These are phyloP conservation scores for Colletotrichum lindemuthianum DNA, from an alignment of 2,329 filamentous ascomycete genomes.

Conservation along the genomic window DNA sequence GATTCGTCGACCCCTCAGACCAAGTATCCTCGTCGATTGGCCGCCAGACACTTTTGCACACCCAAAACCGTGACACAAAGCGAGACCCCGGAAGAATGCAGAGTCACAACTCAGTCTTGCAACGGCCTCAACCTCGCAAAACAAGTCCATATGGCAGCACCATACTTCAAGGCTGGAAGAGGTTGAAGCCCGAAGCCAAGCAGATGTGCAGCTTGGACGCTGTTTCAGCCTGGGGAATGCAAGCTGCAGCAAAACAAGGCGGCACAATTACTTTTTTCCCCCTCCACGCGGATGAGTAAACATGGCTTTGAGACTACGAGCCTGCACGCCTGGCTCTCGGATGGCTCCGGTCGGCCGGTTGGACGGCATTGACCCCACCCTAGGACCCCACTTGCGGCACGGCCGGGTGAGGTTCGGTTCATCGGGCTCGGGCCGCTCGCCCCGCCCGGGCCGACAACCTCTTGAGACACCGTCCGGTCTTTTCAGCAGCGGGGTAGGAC, in stretches of 20 bases:
- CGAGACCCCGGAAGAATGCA: too few species aligned
- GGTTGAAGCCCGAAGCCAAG: too few species aligned
- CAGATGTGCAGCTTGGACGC: too few species aligned
- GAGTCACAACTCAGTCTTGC: too few species aligned
- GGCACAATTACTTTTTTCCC: background rate
- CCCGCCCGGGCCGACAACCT: slow-evolving; percentile 33
- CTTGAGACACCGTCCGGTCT: slow-evolving; percentile 29
- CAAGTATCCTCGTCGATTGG: too few species aligned
- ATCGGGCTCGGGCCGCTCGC: slow-evolving; percentile 34
- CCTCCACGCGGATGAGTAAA: background rate
- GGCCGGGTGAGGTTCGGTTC: slow-evolving; percentile 24
- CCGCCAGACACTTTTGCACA: too few species aligned
- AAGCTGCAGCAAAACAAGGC: background rate
- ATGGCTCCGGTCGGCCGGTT: slow-evolving; percentile 22
- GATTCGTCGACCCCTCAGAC: too few species aligned
- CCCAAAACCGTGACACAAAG: too few species aligned
- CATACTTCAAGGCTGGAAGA: too few species aligned
- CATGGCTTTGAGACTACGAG: background rate
- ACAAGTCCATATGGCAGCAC: too few species aligned
- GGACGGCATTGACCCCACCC: slow-evolving; percentile 10
- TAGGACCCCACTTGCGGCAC: slow-evolving; percentile 1
- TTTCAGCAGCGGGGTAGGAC: background rate
- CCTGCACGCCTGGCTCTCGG: slow-evolving; percentile 1
- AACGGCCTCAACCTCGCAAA: too few species aligned
- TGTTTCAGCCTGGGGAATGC: too few species aligned